Conservation (phyloP, 176 grass and related monocot genomes). For the Carex scoparia region DNA sequence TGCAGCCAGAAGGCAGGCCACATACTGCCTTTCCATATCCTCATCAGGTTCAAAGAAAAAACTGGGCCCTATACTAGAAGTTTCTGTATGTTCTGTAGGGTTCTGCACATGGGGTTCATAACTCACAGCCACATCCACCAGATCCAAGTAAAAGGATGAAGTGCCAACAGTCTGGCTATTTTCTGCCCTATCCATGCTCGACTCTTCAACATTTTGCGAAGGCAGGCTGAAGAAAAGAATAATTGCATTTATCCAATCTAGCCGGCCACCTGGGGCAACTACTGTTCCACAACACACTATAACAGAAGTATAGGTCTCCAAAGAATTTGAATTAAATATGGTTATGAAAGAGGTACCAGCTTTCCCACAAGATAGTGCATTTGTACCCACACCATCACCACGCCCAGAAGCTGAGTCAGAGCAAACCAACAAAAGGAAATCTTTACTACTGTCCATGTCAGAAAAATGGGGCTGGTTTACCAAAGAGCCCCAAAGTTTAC, state of each 20-base stretch:
- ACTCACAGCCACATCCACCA: conserved; percentile 82
- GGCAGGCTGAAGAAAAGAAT: conserved; percentile 54
- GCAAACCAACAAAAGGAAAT: conserved; percentile 66
- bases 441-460: conserved; percentile 38
- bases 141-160: conserved; percentile 73
- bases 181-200: conserved; percentile 28
- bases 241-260: conserved; percentile 86
- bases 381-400: conserved; percentile 85
- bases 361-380: conserved; percentile 62
- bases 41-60: conserved; percentile 26
- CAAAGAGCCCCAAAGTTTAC: conserved; percentile 74
- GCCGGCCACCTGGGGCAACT: conserved; percentile 85
- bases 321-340: conserved; percentile 64
- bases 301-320: conserved; percentile 68
- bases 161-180: conserved; percentile 30
- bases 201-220: conserved; percentile 39
- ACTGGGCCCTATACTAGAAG: conserved; percentile 25
- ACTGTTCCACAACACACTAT: conserved; percentile 63
- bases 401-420: conserved; percentile 56
- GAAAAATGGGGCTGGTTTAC: conserved; percentile 31
- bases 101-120: conserved; percentile 74
- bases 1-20: conserved; percentile 86
- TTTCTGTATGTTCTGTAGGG: conserved; percentile 29
- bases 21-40: conserved; percentile 22
- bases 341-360: conserved; percentile 67